Base-by-base conservation (phyloP, 2,329 filamentous ascomycete species). In the Fusarium duplospermum region DNA sequence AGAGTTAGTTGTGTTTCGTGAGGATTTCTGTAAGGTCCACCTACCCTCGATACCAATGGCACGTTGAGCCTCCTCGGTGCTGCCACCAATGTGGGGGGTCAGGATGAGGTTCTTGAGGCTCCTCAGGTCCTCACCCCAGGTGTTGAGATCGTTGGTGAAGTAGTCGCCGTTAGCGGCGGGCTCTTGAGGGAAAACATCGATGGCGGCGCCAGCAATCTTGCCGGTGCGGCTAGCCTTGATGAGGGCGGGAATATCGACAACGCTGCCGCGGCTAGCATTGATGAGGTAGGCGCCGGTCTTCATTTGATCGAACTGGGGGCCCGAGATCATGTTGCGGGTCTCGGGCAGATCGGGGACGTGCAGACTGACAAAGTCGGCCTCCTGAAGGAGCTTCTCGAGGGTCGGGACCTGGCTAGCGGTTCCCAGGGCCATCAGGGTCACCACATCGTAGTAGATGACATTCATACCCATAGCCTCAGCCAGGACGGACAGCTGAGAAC, bases 381-480 rank as follows among this genome's bases (percentile, higher is more conserved):
- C 87, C 65, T 89, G 86, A 52, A 99, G 90, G 42, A 99, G 90
- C 22, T 88, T 90, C 35, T 96, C 89, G 24, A 99, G 86, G 1
- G 90, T 93, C 6, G 92, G 86, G 42, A 98, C 93, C 82, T 98
- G 96, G 76, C 89, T 91, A 35, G 96, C 91, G 13, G 93, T 97
- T 65, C 96, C 96, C 81, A 99, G 86, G 52, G 93, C 93, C 96
- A 99, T 99, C 77, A 98, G 88, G 77, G 95, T 97, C 72, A 98
- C 85, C 8, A 98, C 92, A 83, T 99, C 96, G 83, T 97, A 98
- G 88, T 98, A 99, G 79, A 98, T 95, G 79, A 99, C 96, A 18
- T 89, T 92, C 96, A 99, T 98, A 59, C 96, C 96, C 95, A 99
- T 98, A 27, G 96, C 92, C 84, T 99, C 96, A 31, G 96, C 95